Evolutionary conservation across 306 rosid species (phyloP).

Genomic region (Rubus parviflorus): DNA sequence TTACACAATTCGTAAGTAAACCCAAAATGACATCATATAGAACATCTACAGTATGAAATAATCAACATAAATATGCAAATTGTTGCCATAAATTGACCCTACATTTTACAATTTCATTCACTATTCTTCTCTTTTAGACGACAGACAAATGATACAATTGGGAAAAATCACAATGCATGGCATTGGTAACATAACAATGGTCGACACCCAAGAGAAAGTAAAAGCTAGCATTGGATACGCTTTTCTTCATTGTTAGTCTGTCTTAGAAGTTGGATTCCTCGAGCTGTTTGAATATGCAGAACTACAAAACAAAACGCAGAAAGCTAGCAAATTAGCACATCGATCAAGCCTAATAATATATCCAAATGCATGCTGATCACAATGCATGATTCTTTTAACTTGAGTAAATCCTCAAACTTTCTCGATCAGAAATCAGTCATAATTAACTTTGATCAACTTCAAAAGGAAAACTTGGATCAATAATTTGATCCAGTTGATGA

Average conservation of each 20-base stretch:
- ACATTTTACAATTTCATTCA: neutral
- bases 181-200: neutral
- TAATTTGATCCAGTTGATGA: conserved; percentile 19
- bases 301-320: neutral
- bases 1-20: no score
- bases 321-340: neutral
- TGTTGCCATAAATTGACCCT: no score
- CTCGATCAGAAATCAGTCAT: neutral
- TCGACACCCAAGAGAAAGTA: neutral
- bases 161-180: neutral
- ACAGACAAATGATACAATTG: neutral
- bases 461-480: neutral
- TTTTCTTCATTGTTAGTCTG: neutral
- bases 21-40: no score
- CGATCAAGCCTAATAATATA: conserved; percentile 7
- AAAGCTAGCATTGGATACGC: neutral
- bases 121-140: neutral
- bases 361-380: neutral
- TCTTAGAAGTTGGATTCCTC: neutral
- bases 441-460: no score
- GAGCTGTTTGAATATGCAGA: neutral
- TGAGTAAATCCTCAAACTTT: neutral
- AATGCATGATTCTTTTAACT: neutral
- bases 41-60: no score
- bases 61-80: no score